Evolutionary conservation across 164 flowering plant species (phyloP).

Genomic region (Warburgia ugandensis): DNA sequence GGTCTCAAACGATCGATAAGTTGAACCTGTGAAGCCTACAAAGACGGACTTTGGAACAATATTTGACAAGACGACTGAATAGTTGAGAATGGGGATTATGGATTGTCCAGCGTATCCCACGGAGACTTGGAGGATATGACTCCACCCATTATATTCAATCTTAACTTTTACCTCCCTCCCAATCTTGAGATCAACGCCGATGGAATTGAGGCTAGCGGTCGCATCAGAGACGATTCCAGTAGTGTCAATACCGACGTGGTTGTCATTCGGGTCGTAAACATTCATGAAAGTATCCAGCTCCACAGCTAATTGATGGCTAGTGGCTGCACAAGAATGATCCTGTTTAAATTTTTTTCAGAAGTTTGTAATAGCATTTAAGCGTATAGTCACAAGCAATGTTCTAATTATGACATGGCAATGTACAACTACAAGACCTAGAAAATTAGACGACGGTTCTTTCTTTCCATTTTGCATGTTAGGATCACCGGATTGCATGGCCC

Average conservation of each 20-base stretch:
- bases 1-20: constrained; percentile 38
- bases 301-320: constrained; percentile 33
- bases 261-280: constrained; percentile 46
- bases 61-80: constrained; percentile 25
- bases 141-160: constrained; percentile 44
- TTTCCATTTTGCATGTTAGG: no score
- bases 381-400: no score
- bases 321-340: constrained; percentile 28
- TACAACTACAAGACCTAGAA: no score
- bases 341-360: no score
- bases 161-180: constrained; percentile 42
- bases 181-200: constrained; percentile 46
- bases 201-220: constrained; percentile 32
- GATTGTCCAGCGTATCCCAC: constrained; percentile 36
- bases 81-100: constrained; percentile 33
- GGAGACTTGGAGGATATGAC: constrained; percentile 43
- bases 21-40: constrained; percentile 76
- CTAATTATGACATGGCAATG: no score
- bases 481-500: no score
- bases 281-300: constrained; percentile 49
- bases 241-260: constrained; percentile 60
- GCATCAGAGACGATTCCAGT: constrained; percentile 30
- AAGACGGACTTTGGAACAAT: constrained; percentile 43
- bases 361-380: no score
- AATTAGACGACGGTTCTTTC: no score